Base-by-base conservation (phyloP, 345 rosid species). In the Moricandia moricandioides region DNA sequence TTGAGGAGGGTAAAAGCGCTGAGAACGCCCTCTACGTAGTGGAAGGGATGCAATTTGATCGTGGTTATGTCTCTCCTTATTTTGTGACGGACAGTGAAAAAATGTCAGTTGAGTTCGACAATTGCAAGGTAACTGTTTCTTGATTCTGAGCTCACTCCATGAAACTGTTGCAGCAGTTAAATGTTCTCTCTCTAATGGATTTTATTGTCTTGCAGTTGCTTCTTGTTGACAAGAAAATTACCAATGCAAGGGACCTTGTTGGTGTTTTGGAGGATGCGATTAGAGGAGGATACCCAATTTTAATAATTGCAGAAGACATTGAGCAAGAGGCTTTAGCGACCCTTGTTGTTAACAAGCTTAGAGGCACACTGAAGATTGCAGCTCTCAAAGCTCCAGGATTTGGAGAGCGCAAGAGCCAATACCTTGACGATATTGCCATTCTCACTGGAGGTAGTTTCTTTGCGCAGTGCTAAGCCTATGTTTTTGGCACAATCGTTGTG, bases 11-110 rank as follows among this genome's bases (percentile, higher is more conserved):
- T 8, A 92, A 87, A 85, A 92, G 99, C 63, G 97, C 99, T 0
- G 99, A 96, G 34, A 96, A 96, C 82, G 86, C 78, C 47, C 97
- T 96, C 24, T 96, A 96, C 80, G 98, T 92, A 17, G 99, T 96
- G 34, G 99, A 96, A 81, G 99, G 99, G 74, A 96, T 92, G 99
- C 99, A 96, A 67, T 96, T 96, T 78, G 99, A 96, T 27, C 96
- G 98, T 7, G 99, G 99, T 71, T 96, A 96, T 65, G 91, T 92
- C 75, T 96, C 99, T 27, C 99, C 99, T 14, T 96, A 92, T 84
- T 96, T 96, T 57, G 98, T 96, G 7, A 96, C 98, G 1, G 98
- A 96, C 70, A 82, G 97, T 34, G 98, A 96, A 84, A 96, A 92
- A 85, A 96, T 96, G 99, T 47, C 99, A 1, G 99, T 91, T 68